Base-by-base conservation (phyloP, 805 yeast genomes). In the Zygotorulaspora danielsina region DNA sequence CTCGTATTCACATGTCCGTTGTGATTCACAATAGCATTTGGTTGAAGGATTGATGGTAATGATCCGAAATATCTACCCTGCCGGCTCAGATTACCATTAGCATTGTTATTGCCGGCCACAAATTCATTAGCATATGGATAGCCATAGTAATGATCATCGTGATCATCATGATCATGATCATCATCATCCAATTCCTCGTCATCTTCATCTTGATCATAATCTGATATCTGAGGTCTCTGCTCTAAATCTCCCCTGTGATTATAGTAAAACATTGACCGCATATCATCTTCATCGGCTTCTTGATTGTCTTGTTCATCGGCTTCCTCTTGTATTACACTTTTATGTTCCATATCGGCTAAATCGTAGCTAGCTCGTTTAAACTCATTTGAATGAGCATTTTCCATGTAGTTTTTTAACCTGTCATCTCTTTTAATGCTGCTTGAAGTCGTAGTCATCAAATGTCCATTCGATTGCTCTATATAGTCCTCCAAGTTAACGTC, bases 401-500 rank as follows among this genome's bases (percentile, higher is more conserved):
- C 40, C 13, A 21, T 2, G 5, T 19, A 8, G 18, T 15, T 22
- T 24, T 30, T 34, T 12, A 21, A 17, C 24, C 34, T 36, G 5
- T 41, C 44, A 6, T 45, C 44, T 18, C 21, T 36, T 25, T 41
- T 44, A 13, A 21, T 25, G 18, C 38, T 40, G 19, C 17, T 33
- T 6, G 19, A n/a, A 9, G 15, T 32, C 13, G 38, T 38, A 9
- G 51, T 34, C 30, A 46, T 42, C 18, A 41, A 25, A 25, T 45
- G 40, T 19, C 66, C 73, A 34, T 70, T 72, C 28, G 66, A 63
- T 35, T 63, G 69, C 38, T 68, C 73, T 29, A 68, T 64, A 39
- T 64, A 65, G 41, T 68, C 73, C 39, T 68, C 73, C 20, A 64
- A 53, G 45, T 69, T 67, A 10, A 69, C 70, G 54, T 78, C 79